Conservation (phyloP, 2,329 filamentous ascomycete species). For the Aspergillus sergii region DNA sequence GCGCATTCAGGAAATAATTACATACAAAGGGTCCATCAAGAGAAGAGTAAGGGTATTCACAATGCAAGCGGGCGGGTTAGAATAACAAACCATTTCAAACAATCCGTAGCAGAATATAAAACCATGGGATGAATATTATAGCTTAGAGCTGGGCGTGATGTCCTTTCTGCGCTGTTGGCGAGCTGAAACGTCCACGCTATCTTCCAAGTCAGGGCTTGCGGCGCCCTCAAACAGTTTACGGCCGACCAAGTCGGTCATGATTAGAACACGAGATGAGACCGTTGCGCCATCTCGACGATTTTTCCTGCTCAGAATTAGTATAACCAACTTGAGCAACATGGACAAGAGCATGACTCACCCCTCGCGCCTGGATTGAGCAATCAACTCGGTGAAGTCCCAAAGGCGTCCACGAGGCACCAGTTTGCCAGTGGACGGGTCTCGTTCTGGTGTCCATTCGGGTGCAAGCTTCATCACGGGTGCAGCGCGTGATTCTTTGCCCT, state of each 20-base stretch:
- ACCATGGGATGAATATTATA: slow-evolving; percentile 21
- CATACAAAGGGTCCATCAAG: neutral
- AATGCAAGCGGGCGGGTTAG: neutral
- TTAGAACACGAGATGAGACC: slow-evolving; percentile 78
- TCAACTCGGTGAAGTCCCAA: slow-evolving; percentile 90
- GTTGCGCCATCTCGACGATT: slow-evolving; percentile 92
- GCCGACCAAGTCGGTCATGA: slow-evolving; percentile 74
- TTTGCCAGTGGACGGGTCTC: slow-evolving; percentile 62
- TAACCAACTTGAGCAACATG: neutral
- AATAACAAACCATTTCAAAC: neutral
- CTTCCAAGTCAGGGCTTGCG: slow-evolving; percentile 26
- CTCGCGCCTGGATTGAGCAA: slow-evolving; percentile 79
- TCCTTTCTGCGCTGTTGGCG: slow-evolving; percentile 40
- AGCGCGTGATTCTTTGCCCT: slow-evolving; percentile 58
- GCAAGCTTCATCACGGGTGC: slow-evolving; percentile 63
- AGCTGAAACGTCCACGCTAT: slow-evolving; percentile 35
- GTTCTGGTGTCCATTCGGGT: slow-evolving; percentile 71
- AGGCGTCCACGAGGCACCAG: slow-evolving; percentile 73
- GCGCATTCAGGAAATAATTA: neutral
- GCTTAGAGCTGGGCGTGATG: slow-evolving; percentile 37
- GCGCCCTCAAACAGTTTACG: slow-evolving; percentile 61
- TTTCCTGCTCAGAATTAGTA: slow-evolving; percentile 55
- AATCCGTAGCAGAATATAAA: neutral
- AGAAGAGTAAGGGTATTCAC: neutral
- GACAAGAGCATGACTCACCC: slow-evolving; percentile 51